Conservation (phyloP, 176 grass and related monocot genomes). For the Triticum timopheevii region DNA sequence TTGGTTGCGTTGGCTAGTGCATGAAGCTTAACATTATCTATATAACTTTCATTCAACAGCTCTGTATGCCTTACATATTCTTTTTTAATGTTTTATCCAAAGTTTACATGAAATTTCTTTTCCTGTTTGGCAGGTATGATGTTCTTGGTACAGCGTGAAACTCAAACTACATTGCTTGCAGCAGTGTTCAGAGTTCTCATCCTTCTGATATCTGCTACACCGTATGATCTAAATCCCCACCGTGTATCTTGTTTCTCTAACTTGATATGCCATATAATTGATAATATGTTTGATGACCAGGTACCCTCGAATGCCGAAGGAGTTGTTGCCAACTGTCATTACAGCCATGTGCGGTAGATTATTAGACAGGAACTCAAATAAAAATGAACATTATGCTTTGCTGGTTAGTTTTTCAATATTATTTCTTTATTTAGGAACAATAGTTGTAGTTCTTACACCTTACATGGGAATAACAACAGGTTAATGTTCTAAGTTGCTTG, state of each 20-base stretch:
- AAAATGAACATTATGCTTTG: constrained; percentile 67
- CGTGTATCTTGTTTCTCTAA: constrained; percentile 22
- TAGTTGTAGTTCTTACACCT: not conserved
- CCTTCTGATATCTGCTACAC: constrained; percentile 86
- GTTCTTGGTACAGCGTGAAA: constrained; percentile 82
- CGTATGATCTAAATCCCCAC: constrained; percentile 56
- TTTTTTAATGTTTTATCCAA: constrained; percentile 5
- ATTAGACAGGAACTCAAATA: constrained; percentile 37
- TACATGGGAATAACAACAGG: constrained; percentile 46
- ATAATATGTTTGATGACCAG: constrained; percentile 45
- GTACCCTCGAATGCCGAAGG: constrained; percentile 80
- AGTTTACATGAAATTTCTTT: constrained; percentile 23
- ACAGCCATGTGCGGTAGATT: constrained; percentile 53
- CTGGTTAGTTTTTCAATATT: constrained; percentile 64
- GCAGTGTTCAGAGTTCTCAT: constrained; percentile 75
- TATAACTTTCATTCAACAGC: constrained; percentile 3
- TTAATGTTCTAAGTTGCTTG: constrained; percentile 89
- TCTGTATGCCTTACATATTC: not conserved
- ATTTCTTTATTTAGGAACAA: constrained; percentile 7
- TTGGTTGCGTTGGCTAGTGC: too few relatives aligned
- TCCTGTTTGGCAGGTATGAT: constrained; percentile 64
- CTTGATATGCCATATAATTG: constrained; percentile 23
- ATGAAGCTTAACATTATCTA: not conserved
- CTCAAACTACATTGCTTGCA: constrained; percentile 53
- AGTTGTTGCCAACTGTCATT: constrained; percentile 74